A percentile compares a stretch with the other conserved stretches of the same genome.
phyloP scores from a whole-genome alignment of 495 filamentous ascomycete genomes.

The Pseudevernia furfuracea region DNA sequence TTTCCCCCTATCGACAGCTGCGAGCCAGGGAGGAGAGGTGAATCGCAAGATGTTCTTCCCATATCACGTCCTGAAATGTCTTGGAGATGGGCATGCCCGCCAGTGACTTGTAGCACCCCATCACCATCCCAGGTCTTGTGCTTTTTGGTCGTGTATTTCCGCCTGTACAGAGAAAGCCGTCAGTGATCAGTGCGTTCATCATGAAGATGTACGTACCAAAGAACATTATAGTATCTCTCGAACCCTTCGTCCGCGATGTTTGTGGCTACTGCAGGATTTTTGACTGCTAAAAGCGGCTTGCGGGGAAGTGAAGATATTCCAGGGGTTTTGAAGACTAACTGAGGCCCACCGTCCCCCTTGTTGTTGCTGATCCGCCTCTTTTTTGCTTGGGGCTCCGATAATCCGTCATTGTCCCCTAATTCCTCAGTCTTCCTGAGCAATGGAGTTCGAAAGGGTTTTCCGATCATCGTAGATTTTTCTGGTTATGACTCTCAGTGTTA shows the following conservation, averaged over 20 bases:
- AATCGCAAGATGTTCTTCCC: constrained; percentile 50
- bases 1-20: constrained; percentile 61
- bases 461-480: constrained; percentile 8
- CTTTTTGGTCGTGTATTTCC: constrained; percentile 70
- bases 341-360: constrained; percentile 8
- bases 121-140: constrained; percentile 88
- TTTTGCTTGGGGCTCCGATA: constrained; percentile 12
- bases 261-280: constrained; percentile 28
- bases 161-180: constrained; percentile 38
- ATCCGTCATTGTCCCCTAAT: not conserved
- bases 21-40: constrained; percentile 52
- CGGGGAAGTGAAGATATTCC: constrained; percentile 27
- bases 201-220: constrained; percentile 43
- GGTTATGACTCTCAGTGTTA: not conserved
- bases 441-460: constrained; percentile 20
- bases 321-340: constrained; percentile 21
- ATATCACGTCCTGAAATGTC: constrained; percentile 61
- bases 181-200: not conserved
- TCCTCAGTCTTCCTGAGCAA: constrained; percentile 12
- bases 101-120: constrained; percentile 52
- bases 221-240: constrained; percentile 57
- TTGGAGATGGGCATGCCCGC: constrained; percentile 54
- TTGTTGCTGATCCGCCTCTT: constrained; percentile 14
- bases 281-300: constrained; percentile 39
- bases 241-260: constrained; percentile 14